Conservation (phyloP, 202 grass and related monocot genomes). For the Alloteropsis angusta region DNA sequence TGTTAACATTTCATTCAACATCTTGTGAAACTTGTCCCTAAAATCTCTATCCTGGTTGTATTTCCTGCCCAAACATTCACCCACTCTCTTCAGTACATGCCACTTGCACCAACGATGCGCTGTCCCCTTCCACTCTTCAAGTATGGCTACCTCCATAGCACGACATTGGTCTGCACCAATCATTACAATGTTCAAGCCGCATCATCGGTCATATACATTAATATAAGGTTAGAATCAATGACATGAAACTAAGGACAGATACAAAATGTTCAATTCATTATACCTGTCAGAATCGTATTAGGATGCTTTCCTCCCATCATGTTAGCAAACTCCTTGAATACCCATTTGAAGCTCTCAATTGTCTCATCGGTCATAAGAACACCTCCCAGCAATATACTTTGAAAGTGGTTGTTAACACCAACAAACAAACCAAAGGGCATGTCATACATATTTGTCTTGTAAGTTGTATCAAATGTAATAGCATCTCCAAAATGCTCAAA, state of each 20-base stretch:
- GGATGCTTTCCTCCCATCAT: slow-evolving; percentile 31
- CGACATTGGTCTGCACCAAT: not conserved
- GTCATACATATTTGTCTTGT: too few relatives aligned
- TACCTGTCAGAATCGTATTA: not conserved
- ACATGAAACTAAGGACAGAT: too few relatives aligned
- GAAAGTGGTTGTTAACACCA: too few relatives aligned
- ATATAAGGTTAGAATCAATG: too few relatives aligned
- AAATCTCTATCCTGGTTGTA: not conserved
- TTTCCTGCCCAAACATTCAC: not conserved
- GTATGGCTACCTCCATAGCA: not conserved
- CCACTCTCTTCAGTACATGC: not conserved
- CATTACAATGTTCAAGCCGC: too few relatives aligned
- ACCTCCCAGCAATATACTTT: slow-evolving; percentile 39
- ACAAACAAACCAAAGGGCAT: too few relatives aligned
- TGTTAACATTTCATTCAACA: not conserved
- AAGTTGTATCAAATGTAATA: too few relatives aligned
- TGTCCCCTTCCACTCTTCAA: fast-evolving
- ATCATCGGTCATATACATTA: too few relatives aligned
- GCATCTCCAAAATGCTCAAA: too few relatives aligned
- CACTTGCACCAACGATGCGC: not conserved
- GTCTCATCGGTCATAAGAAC: slow-evolving; percentile 38
- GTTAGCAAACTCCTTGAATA: slow-evolving; percentile 33
- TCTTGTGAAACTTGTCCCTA: not conserved
- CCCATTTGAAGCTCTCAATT: slow-evolving; percentile 27
- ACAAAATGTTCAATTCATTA: too few relatives aligned